phyloP scores from a whole-genome alignment of 2,329 filamentous ascomycete species.

The Pseudopyrenochaeta lycopersici region DNA sequence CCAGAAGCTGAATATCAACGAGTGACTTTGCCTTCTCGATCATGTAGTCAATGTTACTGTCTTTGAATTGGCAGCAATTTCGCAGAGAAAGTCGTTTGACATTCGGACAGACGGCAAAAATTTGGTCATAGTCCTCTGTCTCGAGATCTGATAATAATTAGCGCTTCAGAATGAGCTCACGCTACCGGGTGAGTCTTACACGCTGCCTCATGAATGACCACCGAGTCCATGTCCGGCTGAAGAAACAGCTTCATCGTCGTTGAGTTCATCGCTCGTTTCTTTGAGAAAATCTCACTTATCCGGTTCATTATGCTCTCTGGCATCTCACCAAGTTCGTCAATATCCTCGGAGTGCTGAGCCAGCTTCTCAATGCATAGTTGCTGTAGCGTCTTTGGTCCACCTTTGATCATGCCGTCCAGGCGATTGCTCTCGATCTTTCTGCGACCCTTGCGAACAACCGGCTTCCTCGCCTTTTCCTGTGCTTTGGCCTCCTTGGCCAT shows the following conservation, averaged over 20 bases:
- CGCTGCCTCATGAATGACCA: constrained; percentile 69
- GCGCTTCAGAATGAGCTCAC: background rate
- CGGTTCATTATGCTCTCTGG: constrained; percentile 65
- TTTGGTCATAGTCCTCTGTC: constrained; percentile 78
- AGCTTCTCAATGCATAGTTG: constrained; percentile 71
- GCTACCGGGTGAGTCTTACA: constrained; percentile 49
- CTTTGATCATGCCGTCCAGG: constrained; percentile 74
- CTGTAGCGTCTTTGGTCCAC: constrained; percentile 74
- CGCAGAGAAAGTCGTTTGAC: constrained; percentile 77
- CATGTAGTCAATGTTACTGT: constrained; percentile 82
- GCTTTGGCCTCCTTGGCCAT: constrained; percentile 72
- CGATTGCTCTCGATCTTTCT: constrained; percentile 84
- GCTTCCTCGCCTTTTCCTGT: constrained; percentile 66
- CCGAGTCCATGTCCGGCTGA: constrained; percentile 61
- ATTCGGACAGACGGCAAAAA: constrained; percentile 77
- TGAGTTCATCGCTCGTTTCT: constrained; percentile 66
- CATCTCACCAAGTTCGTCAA: constrained; percentile 72
- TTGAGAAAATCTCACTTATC: constrained; percentile 70
- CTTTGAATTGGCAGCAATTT: constrained; percentile 92
- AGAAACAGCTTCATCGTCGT: constrained; percentile 61
- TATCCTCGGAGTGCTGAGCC: constrained; percentile 68
- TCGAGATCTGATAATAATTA: constrained; percentile 62
- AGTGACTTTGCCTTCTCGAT: constrained; percentile 74
- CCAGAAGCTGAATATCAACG: constrained; percentile 79
- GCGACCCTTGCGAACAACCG: constrained; percentile 67